Evolutionary conservation across 768 basidiomycete genomes (phyloP).

Genomic region (Calocybe cyanea): DNA sequence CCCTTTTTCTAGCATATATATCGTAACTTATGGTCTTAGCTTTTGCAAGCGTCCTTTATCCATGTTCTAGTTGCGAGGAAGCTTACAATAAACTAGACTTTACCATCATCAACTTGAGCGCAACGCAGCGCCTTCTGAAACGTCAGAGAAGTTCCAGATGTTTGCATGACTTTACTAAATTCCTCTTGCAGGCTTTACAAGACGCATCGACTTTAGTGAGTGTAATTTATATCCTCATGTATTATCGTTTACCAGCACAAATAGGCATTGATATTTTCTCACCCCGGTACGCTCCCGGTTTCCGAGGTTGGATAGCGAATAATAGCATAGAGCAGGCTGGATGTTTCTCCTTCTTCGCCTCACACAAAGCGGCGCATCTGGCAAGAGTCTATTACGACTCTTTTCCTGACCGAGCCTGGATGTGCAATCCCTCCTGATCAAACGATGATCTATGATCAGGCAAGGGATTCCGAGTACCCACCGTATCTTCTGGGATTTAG

Average conservation of each 20-base stretch:
- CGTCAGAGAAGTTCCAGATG: slow-evolving; percentile 32
- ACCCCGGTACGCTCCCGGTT: slow-evolving; percentile 44
- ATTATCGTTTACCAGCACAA: neutral
- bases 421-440: slow-evolving; percentile 58
- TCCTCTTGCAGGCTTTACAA: slow-evolving; percentile 43
- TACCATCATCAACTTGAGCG: slow-evolving; percentile 47
- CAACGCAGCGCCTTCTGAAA: slow-evolving; percentile 57
- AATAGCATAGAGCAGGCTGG: slow-evolving; percentile 37
- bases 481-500: slow-evolving; percentile 66
- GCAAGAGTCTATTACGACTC: slow-evolving; percentile 71
- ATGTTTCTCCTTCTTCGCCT: slow-evolving; percentile 49
- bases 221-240: slow-evolving; percentile 9
- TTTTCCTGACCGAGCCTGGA: slow-evolving; percentile 58
- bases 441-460: slow-evolving; percentile 55
- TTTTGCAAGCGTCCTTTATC: slow-evolving; percentile 42
- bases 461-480: slow-evolving; percentile 53
- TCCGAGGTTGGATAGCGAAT: neutral
- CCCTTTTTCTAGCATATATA: slow-evolving; percentile 33
- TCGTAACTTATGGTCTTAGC: slow-evolving; percentile 63
- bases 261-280: slow-evolving; percentile 79
- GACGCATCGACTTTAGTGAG: slow-evolving; percentile 75
- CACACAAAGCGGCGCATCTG: slow-evolving; percentile 72
- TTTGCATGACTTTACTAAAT: slow-evolving; percentile 1
- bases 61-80: neutral
- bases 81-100: slow-evolving; percentile 49